Conservation (phyloP, 2,329 filamentous ascomycete genomes). For the Ascochyta viciae-villosae region DNA sequence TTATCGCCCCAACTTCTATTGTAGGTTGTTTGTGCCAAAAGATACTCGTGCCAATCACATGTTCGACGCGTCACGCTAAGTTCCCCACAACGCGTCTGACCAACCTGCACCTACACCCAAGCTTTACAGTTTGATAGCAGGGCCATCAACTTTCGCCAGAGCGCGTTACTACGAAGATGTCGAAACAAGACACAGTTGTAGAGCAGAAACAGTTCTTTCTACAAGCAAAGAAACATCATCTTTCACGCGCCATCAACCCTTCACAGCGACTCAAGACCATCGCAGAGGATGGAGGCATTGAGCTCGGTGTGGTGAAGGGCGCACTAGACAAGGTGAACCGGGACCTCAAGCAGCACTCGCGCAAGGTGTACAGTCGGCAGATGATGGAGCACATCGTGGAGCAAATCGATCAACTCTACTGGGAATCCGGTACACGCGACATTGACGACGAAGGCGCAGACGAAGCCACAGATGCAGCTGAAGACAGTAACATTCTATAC, state of each 20-base stretch:
- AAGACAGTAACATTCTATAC: constrained; percentile 47
- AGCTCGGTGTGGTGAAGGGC: constrained; percentile 58
- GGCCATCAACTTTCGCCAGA: background rate
- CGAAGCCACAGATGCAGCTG: constrained; percentile 44
- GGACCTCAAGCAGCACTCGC: constrained; percentile 68
- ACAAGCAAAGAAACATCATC: constrained; percentile 65
- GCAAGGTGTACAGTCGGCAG: constrained; percentile 70
- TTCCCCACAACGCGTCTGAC: constrained; percentile 12
- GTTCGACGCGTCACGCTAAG: constrained; percentile 13
- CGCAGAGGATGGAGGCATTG: constrained; percentile 53
- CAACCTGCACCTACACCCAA: background rate
- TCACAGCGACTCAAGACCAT: constrained; percentile 63
- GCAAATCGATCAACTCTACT: constrained; percentile 73
- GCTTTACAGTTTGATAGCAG: background rate
- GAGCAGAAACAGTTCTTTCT: constrained; percentile 71
- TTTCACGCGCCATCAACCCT: constrained; percentile 66
- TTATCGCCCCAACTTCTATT: background rate
- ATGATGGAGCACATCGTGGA: constrained; percentile 75
- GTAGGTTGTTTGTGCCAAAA: background rate
- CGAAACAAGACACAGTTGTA: constrained; percentile 54
- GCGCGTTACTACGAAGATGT: constrained; percentile 19
- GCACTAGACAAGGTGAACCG: constrained; percentile 68
- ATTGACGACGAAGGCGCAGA: constrained; percentile 28
- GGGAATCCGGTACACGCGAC: constrained; percentile 54
- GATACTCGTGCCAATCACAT: background rate